Conservation (phyloP, 2,329 filamentous ascomycete genomes). For the Magnaporthiopsis rhizophila region DNA sequence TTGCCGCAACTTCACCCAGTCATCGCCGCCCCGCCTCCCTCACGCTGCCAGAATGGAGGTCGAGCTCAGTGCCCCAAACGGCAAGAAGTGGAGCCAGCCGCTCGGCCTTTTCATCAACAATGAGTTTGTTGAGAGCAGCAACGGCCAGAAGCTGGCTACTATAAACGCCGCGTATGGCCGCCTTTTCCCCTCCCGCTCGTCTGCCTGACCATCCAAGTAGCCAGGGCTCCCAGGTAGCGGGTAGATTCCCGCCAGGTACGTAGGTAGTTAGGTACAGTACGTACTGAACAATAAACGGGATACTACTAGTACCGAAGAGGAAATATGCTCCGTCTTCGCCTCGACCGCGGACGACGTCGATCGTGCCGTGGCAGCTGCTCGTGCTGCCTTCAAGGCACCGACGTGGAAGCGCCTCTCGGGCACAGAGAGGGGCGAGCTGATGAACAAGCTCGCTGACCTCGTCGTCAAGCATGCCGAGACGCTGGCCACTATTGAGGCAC, state of each 20-base stretch:
- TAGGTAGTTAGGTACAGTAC: background rate
- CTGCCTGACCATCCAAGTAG: background rate
- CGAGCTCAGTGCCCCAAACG: constrained; percentile 69
- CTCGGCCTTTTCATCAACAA: constrained; percentile 79
- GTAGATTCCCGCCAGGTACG: no score
- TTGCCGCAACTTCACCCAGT: constrained; percentile 5
- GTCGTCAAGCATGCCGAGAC: constrained; percentile 53
- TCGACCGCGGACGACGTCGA: constrained; percentile 61
- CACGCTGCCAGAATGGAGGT: constrained; percentile 26
- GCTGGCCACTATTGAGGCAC: constrained; percentile 53
- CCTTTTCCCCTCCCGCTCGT: constrained; percentile 1
- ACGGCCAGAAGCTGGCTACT: constrained; percentile 54
- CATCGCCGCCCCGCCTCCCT: background rate
- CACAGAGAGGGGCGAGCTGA: constrained; percentile 58
- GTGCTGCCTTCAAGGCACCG: constrained; percentile 57
- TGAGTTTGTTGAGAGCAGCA: constrained; percentile 63
- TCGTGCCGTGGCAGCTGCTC: constrained; percentile 59
- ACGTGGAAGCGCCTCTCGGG: constrained; percentile 62
- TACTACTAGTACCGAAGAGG: constrained; percentile 42
- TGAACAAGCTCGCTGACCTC: constrained; percentile 63
- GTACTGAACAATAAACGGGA: background rate
- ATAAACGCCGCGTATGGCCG: constrained; percentile 57
- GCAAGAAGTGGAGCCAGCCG: constrained; percentile 62
- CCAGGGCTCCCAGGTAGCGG: background rate
- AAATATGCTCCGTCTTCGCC: constrained; percentile 64